Evolutionary conservation across 2,329 filamentous ascomycete genomes (phyloP).

Genomic region (Ophiocordyceps sinensis): DNA sequence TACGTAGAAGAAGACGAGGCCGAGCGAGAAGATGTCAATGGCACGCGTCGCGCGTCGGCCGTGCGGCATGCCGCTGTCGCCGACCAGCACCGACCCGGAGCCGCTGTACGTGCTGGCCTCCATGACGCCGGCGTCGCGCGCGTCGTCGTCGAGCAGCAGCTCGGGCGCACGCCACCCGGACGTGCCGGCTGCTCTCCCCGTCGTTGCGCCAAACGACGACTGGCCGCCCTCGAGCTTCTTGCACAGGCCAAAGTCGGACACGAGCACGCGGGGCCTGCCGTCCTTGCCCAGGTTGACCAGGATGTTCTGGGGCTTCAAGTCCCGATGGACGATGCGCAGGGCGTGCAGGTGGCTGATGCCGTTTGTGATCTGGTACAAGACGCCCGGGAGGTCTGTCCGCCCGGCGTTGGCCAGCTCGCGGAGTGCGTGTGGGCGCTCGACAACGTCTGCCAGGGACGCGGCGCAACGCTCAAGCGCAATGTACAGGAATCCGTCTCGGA

Average conservation of each 20-base stretch:
- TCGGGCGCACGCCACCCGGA: slow-evolving; percentile 95
- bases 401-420: slow-evolving; percentile 57
- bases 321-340: slow-evolving; percentile 88
- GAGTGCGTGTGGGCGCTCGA: slow-evolving; percentile 59
- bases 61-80: slow-evolving; percentile 42
- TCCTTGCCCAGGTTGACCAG: slow-evolving; percentile 63
- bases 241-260: slow-evolving; percentile 94
- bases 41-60: slow-evolving; percentile 75
- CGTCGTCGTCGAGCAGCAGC: slow-evolving; percentile 68
- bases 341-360: slow-evolving; percentile 82
- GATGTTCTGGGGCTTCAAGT: slow-evolving; percentile 96
- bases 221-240: slow-evolving; percentile 93
- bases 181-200: slow-evolving; percentile 82
- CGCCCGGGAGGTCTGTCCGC: slow-evolving; percentile 60
- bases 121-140: slow-evolving; percentile 30
- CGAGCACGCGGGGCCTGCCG: slow-evolving; percentile 67
- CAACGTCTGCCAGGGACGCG: slow-evolving; percentile 81
- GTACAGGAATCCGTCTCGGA: slow-evolving; percentile 81
- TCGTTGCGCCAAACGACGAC: slow-evolving; percentile 88
- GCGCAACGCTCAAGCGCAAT: slow-evolving; percentile 92
- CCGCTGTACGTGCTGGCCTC: slow-evolving; percentile 45
- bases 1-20: slow-evolving; percentile 98
- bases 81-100: slow-evolving; percentile 42
- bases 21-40: slow-evolving; percentile 94
- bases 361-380: slow-evolving; percentile 78